Percentiles rank a stretch among this genome's conserved stretches.
phyloP scores from a whole-genome alignment of 2,329 filamentous ascomycete species.

The Albifimbria verrucaria region DNA sequence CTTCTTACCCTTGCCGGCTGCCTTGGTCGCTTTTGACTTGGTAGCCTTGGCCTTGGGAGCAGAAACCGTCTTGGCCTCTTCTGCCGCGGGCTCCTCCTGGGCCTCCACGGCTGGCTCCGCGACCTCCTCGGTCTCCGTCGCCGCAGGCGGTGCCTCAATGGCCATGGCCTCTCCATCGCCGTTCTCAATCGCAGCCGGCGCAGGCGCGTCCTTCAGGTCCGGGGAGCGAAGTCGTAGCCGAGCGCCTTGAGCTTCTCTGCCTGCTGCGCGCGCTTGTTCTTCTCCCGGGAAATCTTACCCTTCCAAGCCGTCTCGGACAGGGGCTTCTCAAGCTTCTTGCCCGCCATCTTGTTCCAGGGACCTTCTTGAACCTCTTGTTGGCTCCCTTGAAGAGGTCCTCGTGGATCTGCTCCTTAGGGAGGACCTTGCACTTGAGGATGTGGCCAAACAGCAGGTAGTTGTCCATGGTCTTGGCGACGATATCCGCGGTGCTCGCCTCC shows the following conservation, averaged over 20 bases:
- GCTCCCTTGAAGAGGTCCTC: conserved; percentile 84
- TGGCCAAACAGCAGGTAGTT: conserved; percentile 96
- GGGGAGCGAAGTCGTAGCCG: conserved; percentile 83
- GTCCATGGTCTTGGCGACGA: conserved; percentile 95
- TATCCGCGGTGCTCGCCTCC: conserved; percentile 73
- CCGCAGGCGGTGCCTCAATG: conserved; percentile 34
- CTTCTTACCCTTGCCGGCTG: conserved; percentile 28
- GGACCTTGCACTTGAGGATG: conserved; percentile 80
- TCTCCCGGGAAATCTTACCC: conserved; percentile 69
- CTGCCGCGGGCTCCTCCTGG: conserved; percentile 17
- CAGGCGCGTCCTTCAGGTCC: conserved; percentile 56
- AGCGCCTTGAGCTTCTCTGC: conserved; percentile 72
- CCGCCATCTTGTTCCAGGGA: conserved; percentile 88
- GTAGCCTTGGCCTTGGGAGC: conserved; percentile 20
- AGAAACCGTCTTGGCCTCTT: conserved; percentile 15
- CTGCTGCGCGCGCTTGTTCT: conserved; percentile 64
- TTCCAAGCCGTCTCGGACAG: conserved; percentile 75
- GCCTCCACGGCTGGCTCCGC: conserved; percentile 9
- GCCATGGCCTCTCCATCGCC: conserved; percentile 27
- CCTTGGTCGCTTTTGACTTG: conserved; percentile 30
- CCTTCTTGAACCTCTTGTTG: conserved; percentile 82
- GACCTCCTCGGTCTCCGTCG: conserved; percentile 17
- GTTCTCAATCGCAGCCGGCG: conserved; percentile 36
- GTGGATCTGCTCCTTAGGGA: conserved; percentile 75
- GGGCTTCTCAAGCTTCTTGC: conserved; percentile 69